Percentiles rank a stretch among this genome's conserved stretches.
phyloP scores from a whole-genome alignment of 495 filamentous ascomycete genomes.

The Barbatosphaeria neglecta region DNA sequence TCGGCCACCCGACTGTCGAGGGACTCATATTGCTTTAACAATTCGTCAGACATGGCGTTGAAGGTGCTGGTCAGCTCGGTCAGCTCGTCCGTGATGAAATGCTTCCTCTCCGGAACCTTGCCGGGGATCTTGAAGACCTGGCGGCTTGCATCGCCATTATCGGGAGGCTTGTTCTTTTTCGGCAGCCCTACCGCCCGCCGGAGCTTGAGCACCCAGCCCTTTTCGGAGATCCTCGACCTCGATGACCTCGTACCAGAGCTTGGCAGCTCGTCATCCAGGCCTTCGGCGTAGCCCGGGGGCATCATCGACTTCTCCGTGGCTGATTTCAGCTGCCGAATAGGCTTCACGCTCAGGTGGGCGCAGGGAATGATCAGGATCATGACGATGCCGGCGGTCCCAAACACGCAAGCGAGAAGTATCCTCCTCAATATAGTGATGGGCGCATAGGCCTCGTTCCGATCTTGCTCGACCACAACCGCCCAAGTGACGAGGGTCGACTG shows the following conservation, averaged over 20 bases:
- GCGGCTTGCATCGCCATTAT: constrained; percentile 33
- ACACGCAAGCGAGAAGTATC: constrained; percentile 73
- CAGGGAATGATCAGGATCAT: constrained; percentile 59
- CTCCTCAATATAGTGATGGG: constrained; percentile 61
- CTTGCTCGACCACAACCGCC: constrained; percentile 72
- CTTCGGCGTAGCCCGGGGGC: constrained; percentile 46
- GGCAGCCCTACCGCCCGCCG: constrained; percentile 17
- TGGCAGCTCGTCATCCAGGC: constrained; percentile 33
- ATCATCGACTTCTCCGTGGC: constrained; percentile 69
- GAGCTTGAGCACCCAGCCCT: constrained; percentile 23
- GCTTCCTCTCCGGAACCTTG: constrained; percentile 64
- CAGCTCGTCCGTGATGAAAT: constrained; percentile 72
- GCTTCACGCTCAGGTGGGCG: constrained; percentile 67
- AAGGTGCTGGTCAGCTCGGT: constrained; percentile 79
- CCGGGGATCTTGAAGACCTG: constrained; percentile 69
- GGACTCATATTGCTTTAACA: constrained; percentile 71
- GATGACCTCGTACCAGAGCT: constrained; percentile 22
- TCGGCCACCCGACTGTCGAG: constrained; percentile 76
- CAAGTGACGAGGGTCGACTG: constrained; percentile 57
- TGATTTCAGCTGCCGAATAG: constrained; percentile 63
- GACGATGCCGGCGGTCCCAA: constrained; percentile 63
- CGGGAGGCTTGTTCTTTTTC: constrained; percentile 13
- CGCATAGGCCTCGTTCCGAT: constrained; percentile 57
- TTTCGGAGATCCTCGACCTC: constrained; percentile 26
- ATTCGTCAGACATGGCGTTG: constrained; percentile 88